Conservation (phyloP, 768 basidiomycete genomes). For the Phaffia australis region DNA sequence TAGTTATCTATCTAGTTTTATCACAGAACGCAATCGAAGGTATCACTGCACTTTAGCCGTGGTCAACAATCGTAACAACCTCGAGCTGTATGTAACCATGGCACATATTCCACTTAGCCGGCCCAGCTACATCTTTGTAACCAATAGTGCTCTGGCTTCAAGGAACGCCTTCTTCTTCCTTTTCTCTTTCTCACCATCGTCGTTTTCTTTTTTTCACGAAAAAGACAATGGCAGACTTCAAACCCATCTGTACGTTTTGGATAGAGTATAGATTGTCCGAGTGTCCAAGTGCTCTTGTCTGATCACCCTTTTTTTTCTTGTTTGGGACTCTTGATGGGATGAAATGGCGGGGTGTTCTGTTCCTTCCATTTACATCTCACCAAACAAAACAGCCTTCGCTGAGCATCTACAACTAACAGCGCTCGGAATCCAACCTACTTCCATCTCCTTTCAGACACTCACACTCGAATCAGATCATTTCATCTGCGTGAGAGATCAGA, state of each 20-base stretch:
- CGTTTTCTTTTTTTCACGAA: too few species aligned
- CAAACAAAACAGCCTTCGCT: slow-evolving; percentile 32
- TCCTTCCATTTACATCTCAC: neutral
- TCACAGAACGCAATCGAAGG: too few species aligned
- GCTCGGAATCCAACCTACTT: slow-evolving; percentile 87
- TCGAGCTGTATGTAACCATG: too few species aligned
- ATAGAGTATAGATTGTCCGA: neutral
- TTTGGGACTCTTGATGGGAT: neutral
- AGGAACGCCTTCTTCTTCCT: too few species aligned
- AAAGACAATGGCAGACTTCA: slow-evolving; percentile 34
- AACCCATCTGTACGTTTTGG: slow-evolving; percentile 36
- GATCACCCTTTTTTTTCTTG: neutral
- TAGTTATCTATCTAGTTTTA: too few species aligned
- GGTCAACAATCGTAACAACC: too few species aligned
- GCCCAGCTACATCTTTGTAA: too few species aligned
- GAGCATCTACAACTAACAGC: slow-evolving; percentile 67
- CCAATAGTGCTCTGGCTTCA: too few species aligned
- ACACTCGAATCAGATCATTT: slow-evolving; percentile 97
- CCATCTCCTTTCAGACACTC: slow-evolving; percentile 93
- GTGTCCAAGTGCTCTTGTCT: neutral
- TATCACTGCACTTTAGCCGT: too few species aligned
- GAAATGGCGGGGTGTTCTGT: neutral
- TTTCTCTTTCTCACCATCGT: too few species aligned
- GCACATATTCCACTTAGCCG: too few species aligned
- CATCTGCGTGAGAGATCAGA: slow-evolving; percentile 82